Conservation (phyloP, 83 land plant genomes). For the Isoetes engelmannii region DNA sequence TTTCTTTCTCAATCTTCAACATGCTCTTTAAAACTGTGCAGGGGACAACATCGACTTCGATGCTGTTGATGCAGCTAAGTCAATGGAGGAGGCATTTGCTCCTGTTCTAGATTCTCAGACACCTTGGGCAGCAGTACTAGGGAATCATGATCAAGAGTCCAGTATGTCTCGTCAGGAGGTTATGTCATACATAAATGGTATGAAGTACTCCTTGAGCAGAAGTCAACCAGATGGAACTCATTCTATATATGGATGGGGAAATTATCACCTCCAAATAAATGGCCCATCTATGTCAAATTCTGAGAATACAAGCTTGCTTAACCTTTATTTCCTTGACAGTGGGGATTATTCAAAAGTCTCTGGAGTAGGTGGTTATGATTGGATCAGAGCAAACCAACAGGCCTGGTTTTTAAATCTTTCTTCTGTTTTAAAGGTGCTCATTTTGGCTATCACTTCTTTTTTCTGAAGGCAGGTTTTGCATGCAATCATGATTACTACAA, state of each 20-base stretch:
- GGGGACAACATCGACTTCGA: conserved; percentile 34
- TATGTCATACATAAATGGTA: conserved; percentile 45
- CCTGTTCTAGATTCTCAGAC: conserved; percentile 28
- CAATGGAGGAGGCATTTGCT: conserved; percentile 32
- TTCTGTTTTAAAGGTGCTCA: conserved; percentile 42
- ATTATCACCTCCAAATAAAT: conserved; percentile 53
- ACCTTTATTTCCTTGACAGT: conserved; percentile 81
- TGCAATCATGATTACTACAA: not conserved
- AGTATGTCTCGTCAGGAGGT: conserved; percentile 22
- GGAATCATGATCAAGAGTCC: conserved; percentile 39
- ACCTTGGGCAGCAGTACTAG: conserved; percentile 41
- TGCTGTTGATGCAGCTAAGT: conserved; percentile 22
- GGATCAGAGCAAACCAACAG: conserved; percentile 75
- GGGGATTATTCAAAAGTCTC: conserved; percentile 55
- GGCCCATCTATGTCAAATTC: conserved; percentile 53
- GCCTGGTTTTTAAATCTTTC: conserved; percentile 54
- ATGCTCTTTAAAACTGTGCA: not conserved
- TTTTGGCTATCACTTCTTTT: not conserved
- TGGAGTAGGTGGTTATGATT: conserved; percentile 53
- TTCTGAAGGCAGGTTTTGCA: not conserved
- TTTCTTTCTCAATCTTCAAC: not conserved
- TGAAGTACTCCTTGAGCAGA: conserved; percentile 31
- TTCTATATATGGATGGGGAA: conserved; percentile 62
- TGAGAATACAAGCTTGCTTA: conserved; percentile 50
- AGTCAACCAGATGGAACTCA: not conserved